Evolutionary conservation across 768 basidiomycete species (phyloP).

Genomic region (Phaffia australis): DNA sequence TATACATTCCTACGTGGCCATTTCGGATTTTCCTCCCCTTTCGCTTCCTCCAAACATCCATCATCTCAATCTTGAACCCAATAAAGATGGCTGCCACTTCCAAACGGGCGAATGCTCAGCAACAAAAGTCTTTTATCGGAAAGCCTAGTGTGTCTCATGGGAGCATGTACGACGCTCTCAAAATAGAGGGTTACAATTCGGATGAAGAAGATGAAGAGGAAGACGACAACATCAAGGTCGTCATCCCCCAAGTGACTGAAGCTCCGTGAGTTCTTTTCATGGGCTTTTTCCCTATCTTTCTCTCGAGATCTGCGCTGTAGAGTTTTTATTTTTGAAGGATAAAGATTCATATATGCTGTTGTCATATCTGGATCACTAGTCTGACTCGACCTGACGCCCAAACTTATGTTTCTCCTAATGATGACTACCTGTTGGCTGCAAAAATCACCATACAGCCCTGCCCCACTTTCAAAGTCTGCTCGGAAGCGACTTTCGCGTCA

Average conservation of each 20-base stretch:
- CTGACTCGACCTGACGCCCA: background rate
- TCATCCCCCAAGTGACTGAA: background rate
- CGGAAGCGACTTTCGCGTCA: slow-evolving; percentile 17
- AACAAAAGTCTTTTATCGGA: too few relatives aligned
- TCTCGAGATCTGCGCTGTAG: background rate
- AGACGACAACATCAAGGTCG: slow-evolving; percentile 9
- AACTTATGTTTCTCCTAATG: background rate
- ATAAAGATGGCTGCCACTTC: too few relatives aligned
- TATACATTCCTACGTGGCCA: too few relatives aligned
- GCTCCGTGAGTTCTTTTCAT: background rate
- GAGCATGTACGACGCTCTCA: slow-evolving; percentile 18
- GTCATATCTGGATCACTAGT: background rate
- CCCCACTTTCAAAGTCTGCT: slow-evolving; percentile 11
- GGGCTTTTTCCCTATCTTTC: background rate
- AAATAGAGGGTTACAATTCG: slow-evolving; percentile 23
- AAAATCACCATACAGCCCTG: background rate
- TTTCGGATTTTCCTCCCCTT: too few relatives aligned
- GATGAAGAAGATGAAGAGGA: slow-evolving; percentile 4
- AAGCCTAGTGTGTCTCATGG: slow-evolving; percentile 8
- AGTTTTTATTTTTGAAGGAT: background rate
- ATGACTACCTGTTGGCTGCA: background rate
- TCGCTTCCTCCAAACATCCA: too few relatives aligned
- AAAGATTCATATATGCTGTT: background rate
- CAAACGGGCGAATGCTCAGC: too few relatives aligned
- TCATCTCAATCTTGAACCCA: too few relatives aligned